Percentiles rank a stretch among this genome's conserved stretches.
phyloP scores from a whole-genome alignment of 2,329 filamentous ascomycete genomes.

The Ceratocystis ficicola region DNA sequence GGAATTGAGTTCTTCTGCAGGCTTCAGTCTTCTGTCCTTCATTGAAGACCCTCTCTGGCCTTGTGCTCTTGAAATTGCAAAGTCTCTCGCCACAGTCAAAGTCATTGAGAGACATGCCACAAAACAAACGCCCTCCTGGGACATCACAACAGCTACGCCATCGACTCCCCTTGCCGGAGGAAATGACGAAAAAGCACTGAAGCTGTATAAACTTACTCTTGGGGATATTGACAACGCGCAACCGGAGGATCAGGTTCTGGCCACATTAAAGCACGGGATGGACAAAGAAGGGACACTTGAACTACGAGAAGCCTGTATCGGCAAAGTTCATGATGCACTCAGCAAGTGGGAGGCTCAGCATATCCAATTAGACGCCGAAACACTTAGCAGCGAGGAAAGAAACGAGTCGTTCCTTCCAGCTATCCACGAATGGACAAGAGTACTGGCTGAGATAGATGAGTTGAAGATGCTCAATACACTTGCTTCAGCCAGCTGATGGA shows the following conservation, averaged over 20 bases:
- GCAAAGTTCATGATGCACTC: slow-evolving; percentile 24
- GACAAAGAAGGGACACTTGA: not conserved
- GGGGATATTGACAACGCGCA: not conserved
- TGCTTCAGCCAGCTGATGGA: not conserved
- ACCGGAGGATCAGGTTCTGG: not conserved
- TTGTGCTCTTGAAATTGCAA: slow-evolving; percentile 37
- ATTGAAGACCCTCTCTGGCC: slow-evolving; percentile 50
- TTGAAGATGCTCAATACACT: slow-evolving; percentile 11
- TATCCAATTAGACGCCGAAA: slow-evolving; percentile 36
- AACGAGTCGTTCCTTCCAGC: slow-evolving; percentile 58
- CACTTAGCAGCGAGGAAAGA: slow-evolving; percentile 41
- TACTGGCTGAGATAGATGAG: slow-evolving; percentile 50
- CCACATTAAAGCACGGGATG: not conserved
- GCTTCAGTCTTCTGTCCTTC: slow-evolving; percentile 69
- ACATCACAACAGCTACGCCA: not conserved
- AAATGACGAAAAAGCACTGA: not conserved
- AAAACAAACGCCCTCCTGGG: not conserved
- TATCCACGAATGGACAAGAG: slow-evolving; percentile 56
- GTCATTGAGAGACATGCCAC: slow-evolving; percentile 30
- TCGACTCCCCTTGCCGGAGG: not conserved
- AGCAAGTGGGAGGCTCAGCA: slow-evolving; percentile 40
- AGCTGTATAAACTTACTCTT: slow-evolving; percentile 7
- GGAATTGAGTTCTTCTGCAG: slow-evolving; percentile 47
- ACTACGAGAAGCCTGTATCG: not conserved
- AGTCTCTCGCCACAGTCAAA: slow-evolving; percentile 32